Base-by-base conservation (phyloP, 768 basidiomycete genomes). In the Trametes meyenii region DNA sequence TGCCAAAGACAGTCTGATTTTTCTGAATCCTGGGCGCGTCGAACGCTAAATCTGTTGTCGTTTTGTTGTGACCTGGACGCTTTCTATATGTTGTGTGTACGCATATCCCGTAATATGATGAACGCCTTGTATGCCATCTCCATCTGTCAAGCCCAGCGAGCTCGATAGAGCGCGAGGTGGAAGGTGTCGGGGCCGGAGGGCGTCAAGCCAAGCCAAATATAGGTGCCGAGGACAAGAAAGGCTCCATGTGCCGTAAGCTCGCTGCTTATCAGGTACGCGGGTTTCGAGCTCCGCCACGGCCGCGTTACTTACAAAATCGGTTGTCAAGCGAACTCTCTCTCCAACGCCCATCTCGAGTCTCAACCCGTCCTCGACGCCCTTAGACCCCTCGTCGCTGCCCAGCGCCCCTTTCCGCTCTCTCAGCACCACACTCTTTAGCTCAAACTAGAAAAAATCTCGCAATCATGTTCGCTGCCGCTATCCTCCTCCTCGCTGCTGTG, bases 381-480 rank as follows among this genome's bases (percentile, higher is more conserved):
- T 50, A 26, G 17, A 10, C 63, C 62, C 50, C 53, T 50, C 52
- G 52, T 62, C 63, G 64, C 66, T 50, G 50, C 59, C 50, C 63
- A 62, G 67, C 72, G 66, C 62, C 59, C 62, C 68, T 66, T 66
- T 61, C 58, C 74, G 77, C 78, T 75, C 76, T 78, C 74, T 70
- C 70, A 61, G 63, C 63, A 71, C 56, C 70, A 72, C 76, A 71
- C 71, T 75, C 75, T 61, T 75, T 72, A 53, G 7, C 38, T 64
- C 44, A 35, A 40, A 21, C 48, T 40, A 58, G 19, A 14, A 65
- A 61, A 69, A 62, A 48, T 63, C 57, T 55, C 55, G 75, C 71
- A 71, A 58, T 7, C 46, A 87, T 88, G 86, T 80, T 88, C 74
- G 67, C 75, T 61, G 67, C 76, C 61, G 76, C 82, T 54, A 66